phyloP scores from a whole-genome alignment of 441 rosid genomes.

The Adansonia gregorii region DNA sequence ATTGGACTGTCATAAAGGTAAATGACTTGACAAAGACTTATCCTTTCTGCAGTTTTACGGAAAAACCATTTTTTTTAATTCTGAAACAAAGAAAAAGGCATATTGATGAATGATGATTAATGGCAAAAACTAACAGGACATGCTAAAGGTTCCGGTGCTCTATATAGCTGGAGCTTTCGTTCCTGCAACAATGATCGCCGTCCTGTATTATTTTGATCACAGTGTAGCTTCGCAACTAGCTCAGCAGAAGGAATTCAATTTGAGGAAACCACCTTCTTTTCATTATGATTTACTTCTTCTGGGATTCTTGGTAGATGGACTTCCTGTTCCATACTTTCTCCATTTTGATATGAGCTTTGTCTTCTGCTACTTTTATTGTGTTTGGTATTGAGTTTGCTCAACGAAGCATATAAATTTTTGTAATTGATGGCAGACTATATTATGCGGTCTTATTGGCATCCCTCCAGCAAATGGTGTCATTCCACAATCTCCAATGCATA shows the following conservation, averaged over 20 bases:
- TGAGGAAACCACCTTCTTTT: conserved; percentile 65
- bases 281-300: conserved; percentile 73
- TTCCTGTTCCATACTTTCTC: conserved; percentile 5
- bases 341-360: not conserved
- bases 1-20: conserved; percentile 69
- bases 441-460: conserved; percentile 67
- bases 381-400: not conserved
- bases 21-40: conserved; percentile 21
- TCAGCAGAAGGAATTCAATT: conserved; percentile 69
- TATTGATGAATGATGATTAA: conserved; percentile 10
- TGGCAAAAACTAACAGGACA: conserved; percentile 48
- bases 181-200: conserved; percentile 73
- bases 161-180: conserved; percentile 64
- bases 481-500: conserved; percentile 79
- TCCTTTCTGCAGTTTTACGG: not conserved
- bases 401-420: conserved; percentile 13
- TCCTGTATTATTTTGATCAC: conserved; percentile 75
- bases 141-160: conserved; percentile 61
- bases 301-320: conserved; percentile 58
- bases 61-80: not conserved
- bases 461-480: conserved; percentile 79
- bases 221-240: conserved; percentile 78
- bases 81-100: not conserved
- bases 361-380: not conserved
- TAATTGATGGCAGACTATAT: conserved; percentile 46